Percentiles rank a stretch among this genome's conserved stretches.
These are phyloP conservation scores for Suhomyces yuchorum DNA, from an alignment of 1,139 yeast species.

Conservation along the genomic window DNA sequence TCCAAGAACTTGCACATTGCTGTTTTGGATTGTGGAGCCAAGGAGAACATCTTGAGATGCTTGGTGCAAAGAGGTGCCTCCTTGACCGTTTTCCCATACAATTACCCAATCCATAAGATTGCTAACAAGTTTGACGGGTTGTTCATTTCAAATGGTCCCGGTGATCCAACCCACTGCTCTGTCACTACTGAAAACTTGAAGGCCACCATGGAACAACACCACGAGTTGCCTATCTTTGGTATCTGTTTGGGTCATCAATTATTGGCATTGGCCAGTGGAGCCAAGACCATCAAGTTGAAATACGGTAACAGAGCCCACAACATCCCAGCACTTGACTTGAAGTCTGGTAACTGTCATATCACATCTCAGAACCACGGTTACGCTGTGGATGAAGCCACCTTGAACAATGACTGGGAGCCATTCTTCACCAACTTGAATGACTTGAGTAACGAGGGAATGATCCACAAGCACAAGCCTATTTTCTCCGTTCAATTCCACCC, in stretches of 20 bases:
- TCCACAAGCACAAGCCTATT: slow-evolving; percentile 79
- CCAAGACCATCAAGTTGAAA: slow-evolving; percentile 86
- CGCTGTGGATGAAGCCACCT: slow-evolving; percentile 84
- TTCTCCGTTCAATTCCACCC: slow-evolving; percentile 98
- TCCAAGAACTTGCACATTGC: slow-evolving; percentile 76
- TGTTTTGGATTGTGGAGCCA: slow-evolving; percentile 95
- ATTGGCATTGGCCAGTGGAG: slow-evolving; percentile 92
- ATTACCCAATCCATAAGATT: slow-evolving; percentile 87
- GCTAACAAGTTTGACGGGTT: slow-evolving; percentile 93
- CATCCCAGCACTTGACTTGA: slow-evolving; percentile 89
- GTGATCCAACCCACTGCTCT: slow-evolving; percentile 94
- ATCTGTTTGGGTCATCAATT: slow-evolving; percentile 97
- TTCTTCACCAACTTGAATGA: slow-evolving; percentile 92
- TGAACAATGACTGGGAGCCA: slow-evolving; percentile 76
- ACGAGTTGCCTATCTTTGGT: slow-evolving; percentile 88
- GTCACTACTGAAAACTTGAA: slow-evolving; percentile 75
- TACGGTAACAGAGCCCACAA: slow-evolving; percentile 99
- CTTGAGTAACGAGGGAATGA: slow-evolving; percentile 96
- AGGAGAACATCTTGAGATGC: slow-evolving; percentile 93
- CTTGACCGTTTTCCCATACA: slow-evolving; percentile 93
- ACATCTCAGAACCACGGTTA: slow-evolving; percentile 99
- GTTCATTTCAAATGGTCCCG: slow-evolving; percentile 96
- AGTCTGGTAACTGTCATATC: slow-evolving; percentile 91
- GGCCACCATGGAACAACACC: slow-evolving; percentile 62
- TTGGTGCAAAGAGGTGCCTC: slow-evolving; percentile 94